Evolutionary conservation across 2,329 filamentous ascomycete genomes (phyloP).

Genomic region (Westerdykella aurantiaca): DNA sequence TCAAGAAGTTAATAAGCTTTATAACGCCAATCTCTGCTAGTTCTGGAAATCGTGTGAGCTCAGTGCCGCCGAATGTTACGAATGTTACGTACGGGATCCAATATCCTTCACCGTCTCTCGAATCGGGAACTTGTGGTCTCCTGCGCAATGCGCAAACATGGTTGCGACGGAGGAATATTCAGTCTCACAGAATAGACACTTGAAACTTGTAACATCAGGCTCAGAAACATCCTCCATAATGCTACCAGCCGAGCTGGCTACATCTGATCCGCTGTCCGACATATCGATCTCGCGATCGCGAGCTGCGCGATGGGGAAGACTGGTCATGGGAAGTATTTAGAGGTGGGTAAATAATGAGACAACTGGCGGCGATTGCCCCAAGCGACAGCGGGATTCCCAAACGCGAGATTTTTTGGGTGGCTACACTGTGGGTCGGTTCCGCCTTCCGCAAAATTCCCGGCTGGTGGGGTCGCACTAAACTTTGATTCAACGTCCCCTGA

Average conservation of each 20-base stretch:
- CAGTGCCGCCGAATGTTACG: slow-evolving; percentile 4
- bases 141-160: slow-evolving; percentile 24
- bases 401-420: background rate
- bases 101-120: slow-evolving; percentile 22
- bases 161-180: slow-evolving; percentile 23
- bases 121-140: slow-evolving; percentile 25
- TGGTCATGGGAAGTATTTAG: background rate
- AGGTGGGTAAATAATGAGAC: slow-evolving; percentile 63
- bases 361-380: slow-evolving; percentile 78
- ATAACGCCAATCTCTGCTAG: slow-evolving; percentile 30
- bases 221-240: slow-evolving; percentile 33
- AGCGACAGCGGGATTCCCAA: slow-evolving; percentile 55
- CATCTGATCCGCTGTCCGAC: slow-evolving; percentile 27
- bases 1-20: slow-evolving; percentile 45
- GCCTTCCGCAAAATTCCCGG: background rate
- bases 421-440: background rate
- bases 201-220: slow-evolving; percentile 31
- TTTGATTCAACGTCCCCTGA: background rate
- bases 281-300: slow-evolving; percentile 11
- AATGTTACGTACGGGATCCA: slow-evolving; percentile 20
- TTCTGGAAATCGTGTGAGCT: slow-evolving; percentile 17
- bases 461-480: background rate
- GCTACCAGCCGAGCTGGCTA: slow-evolving; percentile 29
- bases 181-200: slow-evolving; percentile 33
- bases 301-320: background rate